A percentile compares a stretch with the other conserved stretches of the same genome.
Conservation (phyloP, 2,329 filamentous ascomycete species). For the Cadophora luteo-olivacea region DNA sequence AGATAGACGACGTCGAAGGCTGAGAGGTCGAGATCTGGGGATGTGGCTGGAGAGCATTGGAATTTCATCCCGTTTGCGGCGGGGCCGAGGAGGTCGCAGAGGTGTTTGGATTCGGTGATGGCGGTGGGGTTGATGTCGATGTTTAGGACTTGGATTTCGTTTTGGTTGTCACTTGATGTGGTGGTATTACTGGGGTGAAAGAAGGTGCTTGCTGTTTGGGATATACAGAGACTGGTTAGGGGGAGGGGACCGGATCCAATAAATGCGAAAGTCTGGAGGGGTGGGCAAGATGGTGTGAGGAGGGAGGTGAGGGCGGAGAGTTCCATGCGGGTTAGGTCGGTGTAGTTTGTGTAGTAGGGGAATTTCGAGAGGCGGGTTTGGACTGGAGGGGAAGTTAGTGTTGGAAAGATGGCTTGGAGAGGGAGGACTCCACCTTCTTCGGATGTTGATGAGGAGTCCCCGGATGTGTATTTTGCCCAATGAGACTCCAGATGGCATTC, state of each 20-base stretch:
- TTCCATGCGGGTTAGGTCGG: conserved; percentile 55
- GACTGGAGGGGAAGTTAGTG: conserved; percentile 25
- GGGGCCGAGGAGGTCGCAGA: conserved; percentile 46
- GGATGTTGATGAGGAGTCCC: conserved; percentile 1
- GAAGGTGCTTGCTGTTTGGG: conserved; percentile 26
- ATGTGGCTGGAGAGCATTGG: conserved; percentile 45
- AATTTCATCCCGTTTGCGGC: conserved; percentile 47
- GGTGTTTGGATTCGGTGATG: conserved; percentile 42
- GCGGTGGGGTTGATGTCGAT: conserved; percentile 50
- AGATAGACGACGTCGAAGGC: conserved; percentile 56
- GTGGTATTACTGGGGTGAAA: background rate
- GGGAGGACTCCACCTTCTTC: conserved; percentile 27
- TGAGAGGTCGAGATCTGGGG: conserved; percentile 19
- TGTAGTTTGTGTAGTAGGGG: conserved; percentile 57
- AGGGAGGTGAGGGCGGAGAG: conserved; percentile 50
- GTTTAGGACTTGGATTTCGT: conserved; percentile 46
- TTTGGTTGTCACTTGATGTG: conserved; percentile 6
- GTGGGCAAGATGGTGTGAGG: conserved; percentile 10
- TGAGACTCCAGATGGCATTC: conserved; percentile 54
- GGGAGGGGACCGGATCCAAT: conserved; percentile 58
- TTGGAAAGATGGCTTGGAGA: conserved; percentile 15
- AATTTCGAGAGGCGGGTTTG: conserved; percentile 47
- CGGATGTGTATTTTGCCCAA: conserved; percentile 50
- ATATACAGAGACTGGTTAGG: conserved; percentile 54
- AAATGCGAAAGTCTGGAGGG: conserved; percentile 50